A percentile compares a stretch with the other conserved stretches of the same genome.
phyloP scores from a whole-genome alignment of 2,329 filamentous ascomycete species.

The Verticillium dahliae region DNA sequence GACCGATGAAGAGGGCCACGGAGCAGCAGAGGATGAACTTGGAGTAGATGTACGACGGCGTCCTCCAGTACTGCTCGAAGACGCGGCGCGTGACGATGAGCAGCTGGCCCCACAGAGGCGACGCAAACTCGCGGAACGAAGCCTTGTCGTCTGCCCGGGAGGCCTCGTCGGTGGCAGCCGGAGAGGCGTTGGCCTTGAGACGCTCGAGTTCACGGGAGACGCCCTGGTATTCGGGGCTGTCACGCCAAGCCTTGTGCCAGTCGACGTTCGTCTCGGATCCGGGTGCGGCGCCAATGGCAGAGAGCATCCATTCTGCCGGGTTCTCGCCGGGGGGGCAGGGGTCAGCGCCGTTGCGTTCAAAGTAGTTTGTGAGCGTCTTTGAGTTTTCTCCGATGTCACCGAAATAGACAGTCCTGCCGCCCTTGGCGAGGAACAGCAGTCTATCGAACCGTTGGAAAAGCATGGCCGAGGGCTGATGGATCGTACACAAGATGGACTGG shows the following conservation, averaged over 20 bases:
- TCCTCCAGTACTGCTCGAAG: conserved; percentile 90
- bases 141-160: conserved; percentile 24
- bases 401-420: conserved; percentile 75
- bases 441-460: conserved; percentile 88
- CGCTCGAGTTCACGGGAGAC: conserved; percentile 52
- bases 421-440: conserved; percentile 69
- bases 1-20: conserved; percentile 70
- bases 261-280: conserved; percentile 57
- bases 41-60: conserved; percentile 81
- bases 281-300: conserved; percentile 56
- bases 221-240: conserved; percentile 46
- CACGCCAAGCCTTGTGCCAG: conserved; percentile 59
- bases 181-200: conserved; percentile 44
- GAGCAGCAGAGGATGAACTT: conserved; percentile 64
- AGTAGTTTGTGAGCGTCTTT: conserved; percentile 62
- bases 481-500: conserved; percentile 92
- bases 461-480: conserved; percentile 94
- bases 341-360: conserved; percentile 64
- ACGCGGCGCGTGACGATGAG: conserved; percentile 64
- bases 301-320: conserved; percentile 76
- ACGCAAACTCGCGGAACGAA: conserved; percentile 71
- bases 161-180: conserved; percentile 14
- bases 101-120: conserved; percentile 64
- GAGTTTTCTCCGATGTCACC: conserved; percentile 71
- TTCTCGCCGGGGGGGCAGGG: conserved; percentile 64